Conservation (phyloP, 176 grass and related monocot genomes). For the Triticum turgidum region DNA sequence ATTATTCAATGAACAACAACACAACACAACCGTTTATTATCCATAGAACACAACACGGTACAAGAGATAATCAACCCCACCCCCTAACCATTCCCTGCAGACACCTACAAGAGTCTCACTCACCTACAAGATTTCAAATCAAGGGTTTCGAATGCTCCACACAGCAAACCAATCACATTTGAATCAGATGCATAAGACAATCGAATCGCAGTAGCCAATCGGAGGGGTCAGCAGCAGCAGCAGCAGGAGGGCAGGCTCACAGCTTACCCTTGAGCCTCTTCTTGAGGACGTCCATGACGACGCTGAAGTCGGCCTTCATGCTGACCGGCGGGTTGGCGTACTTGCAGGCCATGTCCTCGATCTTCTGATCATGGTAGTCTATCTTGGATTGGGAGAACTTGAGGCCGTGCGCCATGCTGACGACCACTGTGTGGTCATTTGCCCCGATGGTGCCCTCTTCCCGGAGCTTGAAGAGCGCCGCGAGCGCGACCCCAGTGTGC, state of each 20-base stretch:
- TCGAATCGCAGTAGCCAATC: not conserved
- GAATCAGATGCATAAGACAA: slow-evolving; percentile 28
- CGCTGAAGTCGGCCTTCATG: slow-evolving; percentile 81
- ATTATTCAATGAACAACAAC: slow-evolving; percentile 33
- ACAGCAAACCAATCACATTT: not conserved
- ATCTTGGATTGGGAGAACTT: slow-evolving; percentile 96
- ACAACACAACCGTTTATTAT: slow-evolving; percentile 22
- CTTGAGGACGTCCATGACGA: slow-evolving; percentile 86
- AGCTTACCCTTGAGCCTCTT: slow-evolving; percentile 83
- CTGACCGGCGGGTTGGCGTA: slow-evolving; percentile 76
- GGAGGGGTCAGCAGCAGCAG: not conserved
- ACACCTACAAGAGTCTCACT: not conserved
- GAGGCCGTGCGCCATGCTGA: slow-evolving; percentile 82
- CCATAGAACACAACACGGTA: slow-evolving; percentile 20
- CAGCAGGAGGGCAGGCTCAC: slow-evolving; percentile 25
- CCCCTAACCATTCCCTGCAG: not conserved
- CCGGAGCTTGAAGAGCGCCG: slow-evolving; percentile 79
- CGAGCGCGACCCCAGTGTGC: slow-evolving; percentile 81
- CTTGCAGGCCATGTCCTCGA: slow-evolving; percentile 74
- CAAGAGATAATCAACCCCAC: slow-evolving; percentile 19
- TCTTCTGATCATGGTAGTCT: slow-evolving; percentile 77
- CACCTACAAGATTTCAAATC: slow-evolving; percentile 27
- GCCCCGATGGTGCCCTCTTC: slow-evolving; percentile 57
- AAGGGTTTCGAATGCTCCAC: slow-evolving; percentile 4
- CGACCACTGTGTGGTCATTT: slow-evolving; percentile 79